Evolutionary conservation across 208 protist genomes (phyloP), one percentile per base, ranked within the genome.

Genomic region (Borovskyia barvae): DNA sequence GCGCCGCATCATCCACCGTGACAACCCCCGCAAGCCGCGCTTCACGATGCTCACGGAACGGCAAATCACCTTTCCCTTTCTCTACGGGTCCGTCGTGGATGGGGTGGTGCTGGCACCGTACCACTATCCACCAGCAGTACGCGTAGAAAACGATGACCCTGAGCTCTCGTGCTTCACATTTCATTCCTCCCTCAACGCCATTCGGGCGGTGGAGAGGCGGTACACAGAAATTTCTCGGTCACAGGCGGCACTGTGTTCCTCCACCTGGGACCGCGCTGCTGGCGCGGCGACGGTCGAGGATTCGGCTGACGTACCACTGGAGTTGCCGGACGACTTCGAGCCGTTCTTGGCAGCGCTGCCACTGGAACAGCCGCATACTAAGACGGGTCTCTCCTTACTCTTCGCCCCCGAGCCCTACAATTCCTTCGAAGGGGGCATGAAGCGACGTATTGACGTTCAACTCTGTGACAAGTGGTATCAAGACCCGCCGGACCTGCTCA

Each of bases 1-100:
- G 67, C 97, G 99, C 63, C 99, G 99, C 74, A 93, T 99, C 42
- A 99, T 99, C 74, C 97, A 99, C 60, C 91, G 99, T 42, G 93
- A 99, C 63, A 80, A 96, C 68, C 87, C 87, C 2, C 75, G 80
- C 30, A 88, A 90, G 64, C 90, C 90, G 24, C 86, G 85, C 29
- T 92, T 92, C 50, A 97, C 95, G 26, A 98, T 99, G 76, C 84
- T 98, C 49, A 99, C 99, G 6, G 98, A 99, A 83, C 99, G 99
- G 54, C 94, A 98, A 66, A 97, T 99, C 59, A 98, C 99, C 26
- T 99, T 99, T 80, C 99, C 99, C 1, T 98, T 98, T 66, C 85
- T 99, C 2, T 99, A 99, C 85, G 99, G 99, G 72, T 84, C 70
- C 52, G 75, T 97, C 11, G 98, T 99, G 32, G 80, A 99, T 29